Percentiles rank a stretch among this genome's conserved stretches.
Conservation (phyloP, 2,329 filamentous ascomycete genomes). For the Pseudocercospora fuligena region DNA sequence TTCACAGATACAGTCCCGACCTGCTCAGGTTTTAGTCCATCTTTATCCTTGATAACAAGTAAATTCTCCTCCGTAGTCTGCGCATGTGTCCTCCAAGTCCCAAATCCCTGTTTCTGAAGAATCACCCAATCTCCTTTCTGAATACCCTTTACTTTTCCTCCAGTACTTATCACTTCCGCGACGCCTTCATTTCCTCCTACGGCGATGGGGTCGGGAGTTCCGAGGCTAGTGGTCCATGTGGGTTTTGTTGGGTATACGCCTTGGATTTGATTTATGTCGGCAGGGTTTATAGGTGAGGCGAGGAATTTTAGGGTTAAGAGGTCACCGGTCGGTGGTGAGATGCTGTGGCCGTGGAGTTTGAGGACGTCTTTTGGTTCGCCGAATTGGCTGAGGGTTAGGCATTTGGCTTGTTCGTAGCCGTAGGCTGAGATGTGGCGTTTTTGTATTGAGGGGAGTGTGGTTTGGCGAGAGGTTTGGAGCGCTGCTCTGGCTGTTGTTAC, state of each 20-base stretch:
- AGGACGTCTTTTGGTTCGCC: constrained; percentile 75
- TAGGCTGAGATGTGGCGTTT: constrained; percentile 63
- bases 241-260: constrained; percentile 92
- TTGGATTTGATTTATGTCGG: constrained; percentile 97
- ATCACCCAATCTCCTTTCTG: constrained; percentile 90
- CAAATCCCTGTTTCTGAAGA: constrained; percentile 79
- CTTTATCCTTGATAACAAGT: constrained; percentile 70
- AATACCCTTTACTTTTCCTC: constrained; percentile 65
- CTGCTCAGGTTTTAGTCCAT: constrained; percentile 74
- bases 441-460: constrained; percentile 22
- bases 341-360: constrained; percentile 74
- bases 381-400: constrained; percentile 74
- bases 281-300: constrained; percentile 91
- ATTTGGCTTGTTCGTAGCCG: constrained; percentile 83
- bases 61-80: constrained; percentile 65
- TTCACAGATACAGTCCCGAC: constrained; percentile 90
- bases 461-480: neutral
- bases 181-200: constrained; percentile 90
- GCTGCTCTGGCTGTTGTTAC: constrained; percentile 16
- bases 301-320: constrained; percentile 83
- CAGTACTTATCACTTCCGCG: constrained; percentile 80
- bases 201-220: constrained; percentile 75
- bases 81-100: constrained; percentile 94
- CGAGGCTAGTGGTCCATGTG: constrained; percentile 73
- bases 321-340: constrained; percentile 73